Conservation (phyloP, 2,329 filamentous ascomycete species). For the Metarhizium guizhouense region DNA sequence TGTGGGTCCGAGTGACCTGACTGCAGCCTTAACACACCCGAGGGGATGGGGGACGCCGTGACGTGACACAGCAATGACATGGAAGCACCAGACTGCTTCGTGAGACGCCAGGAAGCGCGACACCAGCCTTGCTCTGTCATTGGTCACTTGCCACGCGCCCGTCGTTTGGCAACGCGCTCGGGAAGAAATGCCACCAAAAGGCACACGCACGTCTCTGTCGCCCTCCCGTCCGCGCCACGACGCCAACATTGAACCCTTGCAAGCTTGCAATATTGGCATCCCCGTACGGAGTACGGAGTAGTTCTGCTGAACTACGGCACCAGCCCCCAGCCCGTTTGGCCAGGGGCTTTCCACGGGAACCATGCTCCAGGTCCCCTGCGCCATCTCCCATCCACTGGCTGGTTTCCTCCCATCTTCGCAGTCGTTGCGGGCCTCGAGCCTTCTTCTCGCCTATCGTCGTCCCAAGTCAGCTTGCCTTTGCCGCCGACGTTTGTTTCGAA, state of each 20-base stretch:
- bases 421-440: background rate
- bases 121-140: background rate
- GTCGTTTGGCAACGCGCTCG: background rate
- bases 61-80: background rate
- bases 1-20: background rate
- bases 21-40: background rate
- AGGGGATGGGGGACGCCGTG: background rate
- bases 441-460: background rate
- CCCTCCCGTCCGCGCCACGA: background rate
- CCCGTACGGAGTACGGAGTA: too few species aligned
- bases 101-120: conserved; percentile 1
- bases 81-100: background rate
- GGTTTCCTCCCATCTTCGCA: background rate
- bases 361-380: background rate
- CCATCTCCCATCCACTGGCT: background rate
- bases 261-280: background rate
- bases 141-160: conserved; percentile 1
- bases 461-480: background rate
- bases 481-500: conserved; percentile 1
- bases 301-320: background rate
- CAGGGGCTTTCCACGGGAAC: background rate
- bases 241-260: background rate
- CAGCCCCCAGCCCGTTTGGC: background rate
- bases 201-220: background rate
- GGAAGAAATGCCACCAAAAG: background rate